A percentile compares a stretch with the other conserved stretches of the same genome.
Conservation (phyloP, 768 basidiomycete species). For the Lyophyllum semitale region DNA sequence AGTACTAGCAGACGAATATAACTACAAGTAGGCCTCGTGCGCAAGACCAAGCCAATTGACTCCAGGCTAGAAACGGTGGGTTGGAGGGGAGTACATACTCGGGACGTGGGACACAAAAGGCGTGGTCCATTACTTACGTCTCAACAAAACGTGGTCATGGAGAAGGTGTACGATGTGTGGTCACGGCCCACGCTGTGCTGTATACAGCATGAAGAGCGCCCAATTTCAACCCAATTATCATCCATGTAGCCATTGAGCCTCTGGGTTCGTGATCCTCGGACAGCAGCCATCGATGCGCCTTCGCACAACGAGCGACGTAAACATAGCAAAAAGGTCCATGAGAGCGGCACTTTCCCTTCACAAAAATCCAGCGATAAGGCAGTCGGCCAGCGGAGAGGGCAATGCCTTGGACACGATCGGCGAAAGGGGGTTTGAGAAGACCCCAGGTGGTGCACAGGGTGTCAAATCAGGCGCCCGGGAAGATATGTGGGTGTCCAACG, state of each 20-base stretch:
- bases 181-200: conserved; percentile 1
- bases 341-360: too few relatives aligned
- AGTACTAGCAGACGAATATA: neutral
- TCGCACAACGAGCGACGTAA: neutral
- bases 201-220: conserved; percentile 3
- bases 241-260: neutral
- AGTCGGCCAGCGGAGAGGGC: neutral
- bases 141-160: neutral
- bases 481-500: neutral
- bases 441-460: neutral
- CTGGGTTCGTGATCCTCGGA: conserved; percentile 1
- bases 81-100: too few relatives aligned
- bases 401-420: neutral
- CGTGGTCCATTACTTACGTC: conserved; percentile 11
- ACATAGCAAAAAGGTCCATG: neutral
- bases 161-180: conserved; percentile 8
- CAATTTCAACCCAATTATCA: neutral
- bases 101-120: neutral
- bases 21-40: too few relatives aligned
- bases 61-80: too few relatives aligned
- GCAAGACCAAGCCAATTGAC: too few relatives aligned
- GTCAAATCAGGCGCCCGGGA: neutral
- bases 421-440: neutral
- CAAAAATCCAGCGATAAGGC: too few relatives aligned
- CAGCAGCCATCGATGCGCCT: neutral